A percentile compares a stretch with the other conserved stretches of the same genome.
Evolutionary conservation across 2,329 filamentous ascomycete species (phyloP).

Genomic region (Tolypocladium ovalisporum): DNA sequence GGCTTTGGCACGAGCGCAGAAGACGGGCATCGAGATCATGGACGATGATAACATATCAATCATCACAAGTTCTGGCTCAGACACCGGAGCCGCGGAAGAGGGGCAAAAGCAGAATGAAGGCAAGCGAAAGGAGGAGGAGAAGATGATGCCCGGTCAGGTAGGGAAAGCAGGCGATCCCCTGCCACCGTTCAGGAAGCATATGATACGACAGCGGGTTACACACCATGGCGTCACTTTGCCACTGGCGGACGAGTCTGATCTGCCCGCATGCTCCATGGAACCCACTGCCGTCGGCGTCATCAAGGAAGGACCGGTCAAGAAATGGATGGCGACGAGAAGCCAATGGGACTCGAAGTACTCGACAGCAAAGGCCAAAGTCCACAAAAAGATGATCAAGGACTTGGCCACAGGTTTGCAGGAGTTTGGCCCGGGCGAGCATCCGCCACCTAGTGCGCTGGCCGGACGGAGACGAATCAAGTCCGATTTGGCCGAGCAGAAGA

Average conservation of each 20-base stretch:
- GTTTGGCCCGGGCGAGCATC: constrained; percentile 60
- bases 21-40: constrained; percentile 67
- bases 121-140: constrained; percentile 8
- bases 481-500: constrained; percentile 36
- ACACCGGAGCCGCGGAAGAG: constrained; percentile 13
- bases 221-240: constrained; percentile 64
- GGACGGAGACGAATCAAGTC: constrained; percentile 46
- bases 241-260: constrained; percentile 51
- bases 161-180: constrained; percentile 81
- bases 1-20: constrained; percentile 75
- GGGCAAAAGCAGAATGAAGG: constrained; percentile 10
- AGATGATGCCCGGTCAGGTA: constrained; percentile 32
- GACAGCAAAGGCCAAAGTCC: constrained; percentile 57
- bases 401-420: constrained; percentile 60
- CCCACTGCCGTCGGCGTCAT: constrained; percentile 62
- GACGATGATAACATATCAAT: constrained; percentile 69
- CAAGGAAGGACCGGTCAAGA: constrained; percentile 67
- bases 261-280: constrained; percentile 54
- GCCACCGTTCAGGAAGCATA: constrained; percentile 69
- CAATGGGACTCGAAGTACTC: constrained; percentile 66
- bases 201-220: constrained; percentile 85
- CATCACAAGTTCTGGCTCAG: constrained; percentile 50
- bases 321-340: constrained; percentile 69
- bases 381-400: constrained; percentile 63
- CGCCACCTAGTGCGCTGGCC: constrained; percentile 75